These are phyloP conservation scores for Blastocystis sp. DNA, from an alignment of 352 stramenopile genomes.

Conservation along the genomic window DNA sequence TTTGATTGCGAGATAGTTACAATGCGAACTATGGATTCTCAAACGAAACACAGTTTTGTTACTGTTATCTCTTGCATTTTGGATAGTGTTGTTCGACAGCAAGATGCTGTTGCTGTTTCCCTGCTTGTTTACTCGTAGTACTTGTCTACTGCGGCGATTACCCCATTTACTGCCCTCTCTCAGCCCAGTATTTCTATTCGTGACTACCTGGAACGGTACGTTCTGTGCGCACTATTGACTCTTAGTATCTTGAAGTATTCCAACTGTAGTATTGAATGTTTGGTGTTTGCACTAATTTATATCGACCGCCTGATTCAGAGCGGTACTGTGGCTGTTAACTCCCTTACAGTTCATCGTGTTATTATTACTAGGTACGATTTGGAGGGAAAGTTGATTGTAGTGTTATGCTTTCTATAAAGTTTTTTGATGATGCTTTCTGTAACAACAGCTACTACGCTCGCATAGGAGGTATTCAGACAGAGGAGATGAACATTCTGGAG, in stretches of 20 bases:
- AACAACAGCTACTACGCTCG: slow-evolving; percentile 41
- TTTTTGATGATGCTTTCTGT: slow-evolving; percentile 13
- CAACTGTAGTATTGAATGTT: slow-evolving; percentile 32
- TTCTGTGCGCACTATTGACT: neutral
- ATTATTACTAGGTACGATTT: neutral
- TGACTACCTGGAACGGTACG: slow-evolving; percentile 7
- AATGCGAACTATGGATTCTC: slow-evolving; percentile 21
- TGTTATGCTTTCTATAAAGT: slow-evolving; percentile 39
- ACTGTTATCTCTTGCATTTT: slow-evolving; percentile 40
- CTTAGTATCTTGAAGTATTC: slow-evolving; percentile 29
- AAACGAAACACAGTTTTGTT: slow-evolving; percentile 12
- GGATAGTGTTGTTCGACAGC: neutral
- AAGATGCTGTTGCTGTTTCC: neutral
- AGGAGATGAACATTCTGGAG: slow-evolving; percentile 19
- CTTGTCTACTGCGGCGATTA: neutral
- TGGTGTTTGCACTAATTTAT: slow-evolving; percentile 21
- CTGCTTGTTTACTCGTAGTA: neutral
- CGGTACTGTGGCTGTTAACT: slow-evolving; percentile 1
- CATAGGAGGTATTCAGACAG: neutral
- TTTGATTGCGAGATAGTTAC: neutral
- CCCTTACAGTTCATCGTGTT: slow-evolving; percentile 20
- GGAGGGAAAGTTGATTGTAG: neutral
- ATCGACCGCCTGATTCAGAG: slow-evolving; percentile 53
- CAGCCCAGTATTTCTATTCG: neutral
- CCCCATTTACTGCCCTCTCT: slow-evolving; percentile 7